These are phyloP conservation scores for Phytophthora rubi DNA, from an alignment of 352 stramenopile genomes.

Conservation along the genomic window DNA sequence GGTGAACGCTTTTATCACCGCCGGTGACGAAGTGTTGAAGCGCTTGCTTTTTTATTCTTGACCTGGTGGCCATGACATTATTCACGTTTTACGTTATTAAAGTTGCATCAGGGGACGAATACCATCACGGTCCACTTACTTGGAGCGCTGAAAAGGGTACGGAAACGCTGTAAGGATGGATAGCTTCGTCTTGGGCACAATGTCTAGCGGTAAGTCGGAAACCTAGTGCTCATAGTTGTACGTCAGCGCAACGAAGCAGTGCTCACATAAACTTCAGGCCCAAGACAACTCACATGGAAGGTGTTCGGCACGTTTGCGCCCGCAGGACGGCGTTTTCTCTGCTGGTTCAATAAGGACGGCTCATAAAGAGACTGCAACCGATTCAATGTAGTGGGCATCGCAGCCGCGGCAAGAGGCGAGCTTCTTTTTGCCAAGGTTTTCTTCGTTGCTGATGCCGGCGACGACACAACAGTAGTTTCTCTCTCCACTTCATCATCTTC, in stretches of 20 bases:
- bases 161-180: slow-evolving; percentile 67
- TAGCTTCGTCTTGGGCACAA: slow-evolving; percentile 63
- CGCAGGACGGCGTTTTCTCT: slow-evolving; percentile 18
- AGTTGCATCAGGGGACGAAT: neutral
- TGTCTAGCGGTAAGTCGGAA: slow-evolving; percentile 55
- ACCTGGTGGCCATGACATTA: slow-evolving; percentile 26
- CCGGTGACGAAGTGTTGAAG: slow-evolving; percentile 37
- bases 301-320: slow-evolving; percentile 27
- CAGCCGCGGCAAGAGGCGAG: neutral
- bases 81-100: slow-evolving; percentile 1
- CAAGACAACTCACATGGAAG: slow-evolving; percentile 30
- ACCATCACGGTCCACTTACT: slow-evolving; percentile 39
- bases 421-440: slow-evolving; percentile 3
- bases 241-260: neutral
- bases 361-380: slow-evolving; percentile 51
- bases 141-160: slow-evolving; percentile 67
- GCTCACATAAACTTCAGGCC: neutral
- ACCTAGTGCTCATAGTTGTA: slow-evolving; percentile 32
- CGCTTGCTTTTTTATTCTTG: slow-evolving; percentile 42
- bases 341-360: slow-evolving; percentile 25
- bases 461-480: neutral
- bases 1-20: neutral
- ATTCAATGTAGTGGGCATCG: slow-evolving; percentile 14
- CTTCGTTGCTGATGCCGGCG: neutral
- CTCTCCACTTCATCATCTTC: neutral